Conservation (phyloP, 352 stramenopile genomes). For the Phytopythium boreale region DNA sequence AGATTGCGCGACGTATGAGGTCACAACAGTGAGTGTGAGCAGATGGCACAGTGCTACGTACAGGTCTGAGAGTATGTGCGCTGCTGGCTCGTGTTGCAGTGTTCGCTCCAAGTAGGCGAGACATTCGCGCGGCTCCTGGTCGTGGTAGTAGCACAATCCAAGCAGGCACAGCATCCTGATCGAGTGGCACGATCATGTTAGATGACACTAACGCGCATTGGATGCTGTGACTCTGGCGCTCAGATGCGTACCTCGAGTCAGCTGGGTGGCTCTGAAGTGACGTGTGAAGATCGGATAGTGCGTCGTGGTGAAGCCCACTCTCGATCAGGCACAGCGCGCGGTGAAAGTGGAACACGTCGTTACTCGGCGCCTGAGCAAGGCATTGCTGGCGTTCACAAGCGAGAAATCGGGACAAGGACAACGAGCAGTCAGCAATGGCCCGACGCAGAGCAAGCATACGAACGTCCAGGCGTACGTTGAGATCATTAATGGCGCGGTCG, state of each 20-base stretch:
- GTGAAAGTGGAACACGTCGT: constrained; percentile 69
- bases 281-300: constrained; percentile 51
- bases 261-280: constrained; percentile 24
- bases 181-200: neutral
- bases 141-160: constrained; percentile 61
- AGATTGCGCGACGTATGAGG: neutral
- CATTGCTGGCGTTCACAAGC: constrained; percentile 23
- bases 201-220: constrained; percentile 1
- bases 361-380: constrained; percentile 30
- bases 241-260: constrained; percentile 24
- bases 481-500: constrained; percentile 45
- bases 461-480: constrained; percentile 33
- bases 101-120: constrained; percentile 43
- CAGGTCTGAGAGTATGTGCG: constrained; percentile 50
- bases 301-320: constrained; percentile 38
- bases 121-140: constrained; percentile 39
- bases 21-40: neutral
- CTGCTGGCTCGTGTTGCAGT: constrained; percentile 22
- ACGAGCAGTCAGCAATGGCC: neutral
- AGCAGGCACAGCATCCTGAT: constrained; percentile 59
- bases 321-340: constrained; percentile 63
- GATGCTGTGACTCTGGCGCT: neutral
- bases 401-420: neutral
- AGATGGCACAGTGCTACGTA: constrained; percentile 19
- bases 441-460: neutral